Percentiles rank a stretch among this genome's conserved stretches.
Evolutionary conservation across 1,139 yeast species (phyloP).

Genomic region (Taphrina flavorubra): DNA sequence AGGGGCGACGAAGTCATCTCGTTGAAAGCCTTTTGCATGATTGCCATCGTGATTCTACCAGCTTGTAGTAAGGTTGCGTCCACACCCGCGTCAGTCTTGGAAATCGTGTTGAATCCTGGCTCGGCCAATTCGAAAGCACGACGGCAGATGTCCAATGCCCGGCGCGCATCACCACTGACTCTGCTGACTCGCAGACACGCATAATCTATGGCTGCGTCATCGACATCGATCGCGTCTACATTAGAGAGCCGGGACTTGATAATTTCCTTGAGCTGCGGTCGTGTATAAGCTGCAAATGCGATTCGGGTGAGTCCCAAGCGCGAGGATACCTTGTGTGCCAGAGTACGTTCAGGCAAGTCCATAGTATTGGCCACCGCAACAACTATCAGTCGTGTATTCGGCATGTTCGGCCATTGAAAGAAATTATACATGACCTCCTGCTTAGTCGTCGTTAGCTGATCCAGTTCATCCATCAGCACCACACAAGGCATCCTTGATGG

Average conservation of each 20-base stretch:
- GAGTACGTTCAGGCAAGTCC: conserved; percentile 90
- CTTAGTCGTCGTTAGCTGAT: conserved; percentile 82
- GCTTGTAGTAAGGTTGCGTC: conserved; percentile 48
- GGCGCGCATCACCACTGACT: conserved; percentile 95
- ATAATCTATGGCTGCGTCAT: conserved; percentile 81
- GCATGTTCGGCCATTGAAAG: conserved; percentile 94
- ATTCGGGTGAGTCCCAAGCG: conserved; percentile 87
- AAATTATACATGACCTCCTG: conserved; percentile 93
- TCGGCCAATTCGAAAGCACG: conserved; percentile 92
- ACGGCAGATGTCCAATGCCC: conserved; percentile 86
- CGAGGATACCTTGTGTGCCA: conserved; percentile 87
- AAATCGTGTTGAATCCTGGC: conserved; percentile 35
- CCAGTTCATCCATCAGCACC: conserved; percentile 87
- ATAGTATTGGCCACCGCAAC: conserved; percentile 95
- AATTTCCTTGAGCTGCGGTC: conserved; percentile 74
- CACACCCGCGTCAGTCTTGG: conserved; percentile 17
- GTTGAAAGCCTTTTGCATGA: conserved; percentile 75
- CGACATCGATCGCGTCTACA: conserved; percentile 56
- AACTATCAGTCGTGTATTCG: conserved; percentile 78
- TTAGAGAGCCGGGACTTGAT: conserved; percentile 71
- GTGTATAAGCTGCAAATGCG: conserved; percentile 86
- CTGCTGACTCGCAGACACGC: conserved; percentile 94
- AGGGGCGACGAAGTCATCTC: conserved; percentile 82
- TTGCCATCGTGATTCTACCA: conserved; percentile 67
- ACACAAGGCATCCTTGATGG: conserved; percentile 56